Percentiles rank a stretch among this genome's conserved stretches.
Evolutionary conservation across 192 early-diverging fungal genomes (phyloP).

Genomic region (Entophlyctis luteolus): DNA sequence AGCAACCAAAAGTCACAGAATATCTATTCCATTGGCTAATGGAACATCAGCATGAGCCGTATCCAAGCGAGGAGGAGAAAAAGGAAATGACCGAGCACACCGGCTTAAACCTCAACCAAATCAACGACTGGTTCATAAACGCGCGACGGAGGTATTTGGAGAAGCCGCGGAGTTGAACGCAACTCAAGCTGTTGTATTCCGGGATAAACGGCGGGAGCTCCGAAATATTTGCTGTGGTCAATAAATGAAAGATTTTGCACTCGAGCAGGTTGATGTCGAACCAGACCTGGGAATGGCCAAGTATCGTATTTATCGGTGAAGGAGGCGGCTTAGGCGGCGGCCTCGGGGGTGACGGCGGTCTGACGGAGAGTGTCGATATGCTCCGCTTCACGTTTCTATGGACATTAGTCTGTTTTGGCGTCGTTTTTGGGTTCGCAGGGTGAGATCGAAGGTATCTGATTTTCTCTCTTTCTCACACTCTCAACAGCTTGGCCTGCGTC

Average conservation of each 20-base stretch:
- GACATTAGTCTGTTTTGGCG: constrained; percentile 7
- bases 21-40: constrained; percentile 64
- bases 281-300: constrained; percentile 6
- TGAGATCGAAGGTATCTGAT: neutral
- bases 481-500: neutral
- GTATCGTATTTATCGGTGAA: constrained; percentile 2
- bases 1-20: constrained; percentile 30
- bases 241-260: too few relatives aligned
- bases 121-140: constrained; percentile 78
- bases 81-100: constrained; percentile 50
- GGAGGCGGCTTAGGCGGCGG: constrained; percentile 20
- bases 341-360: constrained; percentile 2
- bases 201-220: too few relatives aligned
- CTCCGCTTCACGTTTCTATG: constrained; percentile 4
- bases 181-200: too few relatives aligned
- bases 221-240: too few relatives aligned
- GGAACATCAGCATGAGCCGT: constrained; percentile 61
- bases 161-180: too few relatives aligned
- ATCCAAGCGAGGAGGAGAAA: constrained; percentile 68
- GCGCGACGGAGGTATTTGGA: constrained; percentile 51
- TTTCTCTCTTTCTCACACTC: too few relatives aligned
- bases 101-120: constrained; percentile 57
- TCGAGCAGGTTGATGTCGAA: too few relatives aligned
- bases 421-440: constrained; percentile 12
- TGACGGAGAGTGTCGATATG: constrained; percentile 4